Conservation (phyloP, 805 yeast genomes). For the Starmerella ratchasimensis region DNA sequence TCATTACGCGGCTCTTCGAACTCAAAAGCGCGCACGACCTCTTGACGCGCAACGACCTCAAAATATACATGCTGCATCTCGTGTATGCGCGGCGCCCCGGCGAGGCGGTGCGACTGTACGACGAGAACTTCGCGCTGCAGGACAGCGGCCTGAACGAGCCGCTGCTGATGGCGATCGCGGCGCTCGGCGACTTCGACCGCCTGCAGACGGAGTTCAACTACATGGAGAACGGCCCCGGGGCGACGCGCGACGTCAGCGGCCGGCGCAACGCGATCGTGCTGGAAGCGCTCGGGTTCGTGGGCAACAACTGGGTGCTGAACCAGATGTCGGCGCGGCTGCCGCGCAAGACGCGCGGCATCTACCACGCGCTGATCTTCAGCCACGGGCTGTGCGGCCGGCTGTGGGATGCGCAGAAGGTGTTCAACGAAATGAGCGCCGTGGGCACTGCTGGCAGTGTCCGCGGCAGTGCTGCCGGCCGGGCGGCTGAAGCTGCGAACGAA, state of each 20-base stretch:
- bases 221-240: slow-evolving; percentile 3
- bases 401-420: slow-evolving; percentile 29
- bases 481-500: too few species aligned
- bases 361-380: slow-evolving; percentile 35
- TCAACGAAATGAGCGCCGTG: slow-evolving; percentile 26
- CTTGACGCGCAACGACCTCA: slow-evolving; percentile 22
- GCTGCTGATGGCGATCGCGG: slow-evolving; percentile 35
- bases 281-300: slow-evolving; percentile 40
- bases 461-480: too few species aligned
- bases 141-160: slow-evolving; percentile 37
- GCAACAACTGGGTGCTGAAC: slow-evolving; percentile 37
- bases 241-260: slow-evolving; percentile 24
- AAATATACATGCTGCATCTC: slow-evolving; percentile 17
- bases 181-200: slow-evolving; percentile 37
- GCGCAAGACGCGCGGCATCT: slow-evolving; percentile 27
- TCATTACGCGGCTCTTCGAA: too few species aligned
- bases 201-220: slow-evolving; percentile 43
- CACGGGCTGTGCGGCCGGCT: slow-evolving; percentile 29
- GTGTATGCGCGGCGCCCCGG: slow-evolving; percentile 17
- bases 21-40: slow-evolving; percentile 18
- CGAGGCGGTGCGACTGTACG: slow-evolving; percentile 28
- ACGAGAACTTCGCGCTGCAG: slow-evolving; percentile 31
- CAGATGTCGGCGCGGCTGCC: slow-evolving; percentile 35
- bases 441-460: too few species aligned
- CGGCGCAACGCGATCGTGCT: slow-evolving; percentile 49